Base-by-base conservation (phyloP, 139 green algal species). In the Gonium pectorale region DNA sequence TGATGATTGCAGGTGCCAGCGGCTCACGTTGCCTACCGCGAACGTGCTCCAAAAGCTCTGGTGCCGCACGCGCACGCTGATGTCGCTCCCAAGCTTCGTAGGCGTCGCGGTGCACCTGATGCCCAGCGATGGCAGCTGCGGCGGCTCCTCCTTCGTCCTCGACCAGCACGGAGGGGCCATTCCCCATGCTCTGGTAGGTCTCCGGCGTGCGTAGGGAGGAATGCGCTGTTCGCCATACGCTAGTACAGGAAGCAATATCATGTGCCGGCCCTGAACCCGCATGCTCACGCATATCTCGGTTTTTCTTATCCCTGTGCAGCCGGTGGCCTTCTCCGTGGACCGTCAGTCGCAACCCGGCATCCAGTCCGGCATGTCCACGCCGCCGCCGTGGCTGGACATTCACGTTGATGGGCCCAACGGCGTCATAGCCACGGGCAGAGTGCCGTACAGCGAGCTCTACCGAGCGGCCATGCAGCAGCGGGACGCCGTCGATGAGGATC, bases 1-100 rank as follows among this genome's bases (percentile, higher is more conserved):
- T n/a, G n/a, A n/a, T n/a, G n/a, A n/a, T n/a, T 67, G 40, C 77
- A 83, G 77, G 77, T 83, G 77, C 44, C 60, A 73, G 64, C 60
- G 31, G 46, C 44, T 85, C 5, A 77, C 43, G 37, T 33, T 85
- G 35, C 79, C 79, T 9, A 56, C 24, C 49, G 29, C 66, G 11
- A 78, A 33, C 38, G 49, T 85, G 26, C 35, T 85, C 27, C 46
- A 77, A 29, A 85, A 77, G 46, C 46, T 85, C 7, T 85, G 79
- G 35, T 77, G 79, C 79, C 46, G 79, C 31, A 67, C 46, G 5
- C 63, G 64, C 40, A 59, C 64, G 29, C 35, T 56, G 21, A 35
- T 85, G 27, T 5, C 6, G 19, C 64, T 85, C 35, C 49, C 79
- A 0, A 67, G 33, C 22, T 56, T 77, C 35, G 27, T 3, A 21